Base-by-base conservation (phyloP, 768 basidiomycete species). In the Gloeophyllum trabeum region DNA sequence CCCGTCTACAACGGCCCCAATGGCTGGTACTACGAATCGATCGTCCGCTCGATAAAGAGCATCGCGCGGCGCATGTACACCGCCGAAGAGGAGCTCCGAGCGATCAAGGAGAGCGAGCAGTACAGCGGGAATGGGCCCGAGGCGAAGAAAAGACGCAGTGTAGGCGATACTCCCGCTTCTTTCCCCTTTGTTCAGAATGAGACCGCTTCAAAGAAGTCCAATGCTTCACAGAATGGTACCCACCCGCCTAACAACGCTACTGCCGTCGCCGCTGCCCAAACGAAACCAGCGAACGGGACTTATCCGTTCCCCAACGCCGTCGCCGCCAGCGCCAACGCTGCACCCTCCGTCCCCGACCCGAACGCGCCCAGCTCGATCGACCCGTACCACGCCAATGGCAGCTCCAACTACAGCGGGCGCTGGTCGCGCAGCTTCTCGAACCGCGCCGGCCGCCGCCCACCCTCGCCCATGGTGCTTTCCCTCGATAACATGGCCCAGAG, bases 1-100 rank as follows among this genome's bases (percentile, higher is more conserved):
- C 75, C 76, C 24, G 63, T 63, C 39, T 77, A 76, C 55, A 61
- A 70, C 53, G 79, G 78, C 1, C 73, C 73, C 4, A 45, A 61
- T 41, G 69, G 76, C 58, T 73, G 69, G 71, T 71, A 76, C 50
- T 78, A 73, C 18, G 73, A 78, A 42, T 62, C 65, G 47, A 75
- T 80, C 51, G 57, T 73, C 24, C 68, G 70, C 43, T 70, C 70
- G 12, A 62, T 80, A 48, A 58, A 62, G 21, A 64, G 61, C 23
- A 60, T 80, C 40, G 71, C 71, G 2, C 61, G 65, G 28, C 63
- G 78, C 49, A 73, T 78, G 70, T 67, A 69, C 52, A 61, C 63
- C 22, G 77, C 79, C 12, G 79, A 79, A 48, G 68, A 70, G 6
- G 50, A 58, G 2, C 53, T 73, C 7, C 52, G 56, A 18, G 53